Percentiles rank a stretch among this genome's conserved stretches.
phyloP scores from a whole-genome alignment of 2,329 filamentous ascomycete species.

The Beauveria sp. region DNA sequence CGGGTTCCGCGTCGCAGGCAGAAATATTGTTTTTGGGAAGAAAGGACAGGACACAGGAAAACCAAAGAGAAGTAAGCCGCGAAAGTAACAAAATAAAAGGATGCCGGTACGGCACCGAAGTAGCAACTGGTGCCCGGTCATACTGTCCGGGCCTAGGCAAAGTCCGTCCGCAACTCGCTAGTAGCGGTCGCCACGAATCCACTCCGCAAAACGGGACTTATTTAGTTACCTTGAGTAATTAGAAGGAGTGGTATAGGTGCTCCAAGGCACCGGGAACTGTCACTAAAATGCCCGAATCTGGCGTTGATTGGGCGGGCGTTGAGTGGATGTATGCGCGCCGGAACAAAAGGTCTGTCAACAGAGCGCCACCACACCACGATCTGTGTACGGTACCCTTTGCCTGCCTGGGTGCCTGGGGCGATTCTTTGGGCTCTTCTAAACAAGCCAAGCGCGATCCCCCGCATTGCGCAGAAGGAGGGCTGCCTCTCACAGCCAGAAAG shows the following conservation, averaged over 20 bases:
- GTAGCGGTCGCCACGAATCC: conserved; percentile 3
- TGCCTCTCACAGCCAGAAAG: neutral
- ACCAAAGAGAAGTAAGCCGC: neutral
- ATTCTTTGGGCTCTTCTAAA: neutral
- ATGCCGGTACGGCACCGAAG: conserved; percentile 10
- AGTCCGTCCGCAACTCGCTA: conserved; percentile 1
- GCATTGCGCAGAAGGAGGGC: neutral
- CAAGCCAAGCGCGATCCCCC: neutral
- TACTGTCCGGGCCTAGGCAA: conserved; percentile 6
- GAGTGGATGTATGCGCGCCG: neutral
- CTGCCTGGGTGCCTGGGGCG: neutral
- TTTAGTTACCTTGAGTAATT: neutral
- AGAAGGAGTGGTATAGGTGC: neutral
- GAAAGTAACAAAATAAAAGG: neutral
- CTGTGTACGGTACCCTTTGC: conserved; percentile 4
- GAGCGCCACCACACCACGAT: neutral
- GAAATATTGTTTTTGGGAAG: neutral
- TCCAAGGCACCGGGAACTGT: neutral
- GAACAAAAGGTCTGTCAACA: neutral
- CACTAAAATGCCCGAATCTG: neutral
- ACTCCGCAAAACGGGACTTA: conserved; percentile 1
- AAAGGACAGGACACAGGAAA: neutral
- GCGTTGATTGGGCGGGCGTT: neutral
- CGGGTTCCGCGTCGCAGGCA: neutral
- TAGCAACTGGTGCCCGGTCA: neutral